phyloP scores from a whole-genome alignment of 2,329 filamentous ascomycete species.

The Colletotrichum viniferum region DNA sequence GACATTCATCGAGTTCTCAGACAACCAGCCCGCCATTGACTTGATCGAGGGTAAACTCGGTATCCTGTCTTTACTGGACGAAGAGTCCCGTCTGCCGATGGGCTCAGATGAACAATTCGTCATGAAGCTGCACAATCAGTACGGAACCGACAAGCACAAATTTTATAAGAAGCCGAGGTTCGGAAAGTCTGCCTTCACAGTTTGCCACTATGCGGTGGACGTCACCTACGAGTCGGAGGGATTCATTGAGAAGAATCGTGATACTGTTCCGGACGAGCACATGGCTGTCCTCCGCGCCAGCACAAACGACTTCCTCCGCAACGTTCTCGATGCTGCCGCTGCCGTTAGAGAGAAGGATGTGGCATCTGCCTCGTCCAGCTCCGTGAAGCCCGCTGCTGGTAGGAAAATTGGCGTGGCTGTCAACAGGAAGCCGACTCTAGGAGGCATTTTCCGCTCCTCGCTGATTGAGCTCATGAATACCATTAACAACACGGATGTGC shows the following conservation, averaged over 20 bases:
- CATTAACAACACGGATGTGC: constrained; percentile 96
- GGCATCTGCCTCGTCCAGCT: constrained; percentile 65
- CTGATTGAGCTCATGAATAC: constrained; percentile 98
- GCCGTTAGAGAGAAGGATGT: constrained; percentile 89
- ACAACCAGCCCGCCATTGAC: constrained; percentile 99
- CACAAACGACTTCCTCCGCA: constrained; percentile 81
- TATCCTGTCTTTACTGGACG: constrained; percentile 88
- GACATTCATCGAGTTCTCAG: constrained; percentile 99
- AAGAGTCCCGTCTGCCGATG: constrained; percentile 96
- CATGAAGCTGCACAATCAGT: constrained; percentile 94
- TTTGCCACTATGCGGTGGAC: constrained; percentile 97
- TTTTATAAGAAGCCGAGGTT: constrained; percentile 99
- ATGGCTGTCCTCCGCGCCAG: constrained; percentile 90
- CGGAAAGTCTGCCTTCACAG: constrained; percentile 95
- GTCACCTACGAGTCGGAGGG: constrained; percentile 99
- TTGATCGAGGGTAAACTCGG: constrained; percentile 97
- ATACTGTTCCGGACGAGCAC: constrained; percentile 98
- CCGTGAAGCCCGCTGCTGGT: constrained; percentile 81
- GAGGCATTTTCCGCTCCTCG: constrained; percentile 98
- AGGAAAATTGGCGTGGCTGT: constrained; percentile 90
- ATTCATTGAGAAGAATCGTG: constrained; percentile 99
- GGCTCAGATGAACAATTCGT: constrained; percentile 97
- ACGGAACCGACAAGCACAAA: constrained; percentile 85
- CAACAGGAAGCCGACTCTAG: constrained; percentile 94
- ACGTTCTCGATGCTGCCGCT: constrained; percentile 84